Evolutionary conservation across 345 rosid species (phyloP), one percentile per base, ranked within the genome.

Genomic region (Eucalyptus caleyi): DNA sequence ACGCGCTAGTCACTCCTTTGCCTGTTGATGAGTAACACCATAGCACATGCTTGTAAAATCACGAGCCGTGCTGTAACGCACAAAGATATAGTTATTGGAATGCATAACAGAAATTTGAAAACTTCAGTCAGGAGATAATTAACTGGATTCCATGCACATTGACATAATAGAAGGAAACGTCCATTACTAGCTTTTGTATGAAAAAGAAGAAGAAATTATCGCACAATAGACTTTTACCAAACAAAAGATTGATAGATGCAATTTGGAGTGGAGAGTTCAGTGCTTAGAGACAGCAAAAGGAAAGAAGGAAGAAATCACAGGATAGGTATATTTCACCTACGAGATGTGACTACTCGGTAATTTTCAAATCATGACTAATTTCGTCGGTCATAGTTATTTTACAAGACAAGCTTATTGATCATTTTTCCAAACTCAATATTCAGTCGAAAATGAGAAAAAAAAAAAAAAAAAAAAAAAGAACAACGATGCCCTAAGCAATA

Each of bases 281-380:
- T 65, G 16, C 72, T 16, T 2, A 30, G 5, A 65, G 19, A 65
- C 16, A 14, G 5, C 72, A 7, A 65, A 62, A 4, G 34, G 9
- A 65, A 30, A 60, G 14, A 13, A 26, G 4, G n/a, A 62, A 65
- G 16, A 65, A 65, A n/a, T n/a, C 14, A 3, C 2, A 6, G 30
- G 30, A 59, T 3, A 30, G 13, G 7, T n/a, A 65, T 15, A 65
- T 4, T 30, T 65, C 1, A 0, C 32, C 37, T 15, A 14, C 11
- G 1, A 15, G 37, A 65, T n/a, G 37, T 15, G 7, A 30, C 9
- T 7, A 0, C 37, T 65, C 10, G 19, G 18, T n/a, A 30, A n/a
- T 65, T 65, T 0, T 0, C 37, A 15, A n/a, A n/a, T 65, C 0
- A 21, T 1, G 2, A n/a, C 18, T 1, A 0, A 65, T 65, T 65